These are phyloP conservation scores for Cryptococcus sp. DNA, from an alignment of 1,284 basidiomycete species.

Conservation along the genomic window DNA sequence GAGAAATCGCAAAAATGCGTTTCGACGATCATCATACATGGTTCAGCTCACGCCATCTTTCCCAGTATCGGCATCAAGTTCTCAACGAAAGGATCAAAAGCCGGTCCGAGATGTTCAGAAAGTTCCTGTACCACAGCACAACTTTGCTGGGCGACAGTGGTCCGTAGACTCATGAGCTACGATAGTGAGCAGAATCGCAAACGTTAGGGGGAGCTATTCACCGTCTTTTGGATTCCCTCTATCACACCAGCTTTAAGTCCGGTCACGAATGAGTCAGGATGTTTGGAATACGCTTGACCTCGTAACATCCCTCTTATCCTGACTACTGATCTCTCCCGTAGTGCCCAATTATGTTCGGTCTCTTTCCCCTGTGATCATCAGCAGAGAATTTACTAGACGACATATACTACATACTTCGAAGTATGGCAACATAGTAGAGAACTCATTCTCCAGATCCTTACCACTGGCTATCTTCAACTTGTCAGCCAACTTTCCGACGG, in stretches of 20 bases:
- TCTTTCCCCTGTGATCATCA: conserved; percentile 70
- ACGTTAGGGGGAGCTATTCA: conserved; percentile 47
- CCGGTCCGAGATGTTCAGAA: conserved; percentile 61
- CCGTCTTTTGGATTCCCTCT: conserved; percentile 80
- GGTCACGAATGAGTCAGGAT: conserved; percentile 65
- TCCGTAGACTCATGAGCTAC: conserved; percentile 81
- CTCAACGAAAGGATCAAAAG: conserved; percentile 74
- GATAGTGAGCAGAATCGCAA: conserved; percentile 2
- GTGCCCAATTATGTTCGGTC: conserved; percentile 92
- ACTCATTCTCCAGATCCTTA: conserved; percentile 79
- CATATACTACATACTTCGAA: conserved; percentile 62
- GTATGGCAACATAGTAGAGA: conserved; percentile 66
- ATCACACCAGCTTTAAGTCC: conserved; percentile 72
- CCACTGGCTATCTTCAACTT: conserved; percentile 67
- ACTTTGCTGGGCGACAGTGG: conserved; percentile 79
- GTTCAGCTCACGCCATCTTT: conserved; percentile 60
- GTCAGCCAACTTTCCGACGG: not conserved
- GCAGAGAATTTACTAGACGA: not conserved
- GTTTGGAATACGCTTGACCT: conserved; percentile 70
- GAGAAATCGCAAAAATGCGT: not conserved
- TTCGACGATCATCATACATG: not conserved
- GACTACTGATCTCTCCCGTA: conserved; percentile 71
- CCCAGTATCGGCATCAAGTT: conserved; percentile 67
- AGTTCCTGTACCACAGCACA: conserved; percentile 76
- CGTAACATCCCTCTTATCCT: conserved; percentile 88